Evolutionary conservation across 73 alveolate species (phyloP).

Genomic region (Symbiodinium pilosum): DNA sequence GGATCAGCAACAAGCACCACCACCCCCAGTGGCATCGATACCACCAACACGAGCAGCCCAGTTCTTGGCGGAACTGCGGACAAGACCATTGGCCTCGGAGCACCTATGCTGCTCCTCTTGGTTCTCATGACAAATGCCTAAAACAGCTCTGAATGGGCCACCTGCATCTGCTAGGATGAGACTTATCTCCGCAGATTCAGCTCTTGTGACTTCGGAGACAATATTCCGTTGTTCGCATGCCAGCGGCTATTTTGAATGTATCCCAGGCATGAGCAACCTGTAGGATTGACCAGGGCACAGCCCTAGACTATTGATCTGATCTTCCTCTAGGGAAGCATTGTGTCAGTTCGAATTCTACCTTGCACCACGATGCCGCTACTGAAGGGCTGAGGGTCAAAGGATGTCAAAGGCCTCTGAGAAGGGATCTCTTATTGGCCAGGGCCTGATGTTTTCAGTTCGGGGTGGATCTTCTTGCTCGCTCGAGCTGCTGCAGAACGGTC

Average conservation of each 20-base stretch:
- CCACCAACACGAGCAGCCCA: constrained; percentile 11
- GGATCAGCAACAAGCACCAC: not conserved
- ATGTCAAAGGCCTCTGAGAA: not conserved
- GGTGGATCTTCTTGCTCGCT: not conserved
- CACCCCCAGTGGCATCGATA: not conserved
- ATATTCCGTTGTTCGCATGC: not conserved
- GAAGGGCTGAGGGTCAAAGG: too few species aligned
- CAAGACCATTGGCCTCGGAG: not conserved
- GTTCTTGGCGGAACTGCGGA: not conserved
- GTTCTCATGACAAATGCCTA: not conserved
- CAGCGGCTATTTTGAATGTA: not conserved
- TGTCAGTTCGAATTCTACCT: not conserved
- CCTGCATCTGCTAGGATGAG: too few species aligned
- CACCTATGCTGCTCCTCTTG: not conserved
- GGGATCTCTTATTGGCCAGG: not conserved
- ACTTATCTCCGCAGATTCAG: not conserved
- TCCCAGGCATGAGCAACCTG: not conserved
- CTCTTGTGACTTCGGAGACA: not conserved
- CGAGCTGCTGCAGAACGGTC: not conserved
- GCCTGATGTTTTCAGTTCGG: not conserved
- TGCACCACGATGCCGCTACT: constrained; percentile 11
- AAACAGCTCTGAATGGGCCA: not conserved
- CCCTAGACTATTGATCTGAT: not conserved
- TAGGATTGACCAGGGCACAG: not conserved
- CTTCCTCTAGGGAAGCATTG: not conserved